These are phyloP conservation scores for Pyrrhoderma noxium DNA, from an alignment of 1,284 basidiomycete species.

Conservation along the genomic window DNA sequence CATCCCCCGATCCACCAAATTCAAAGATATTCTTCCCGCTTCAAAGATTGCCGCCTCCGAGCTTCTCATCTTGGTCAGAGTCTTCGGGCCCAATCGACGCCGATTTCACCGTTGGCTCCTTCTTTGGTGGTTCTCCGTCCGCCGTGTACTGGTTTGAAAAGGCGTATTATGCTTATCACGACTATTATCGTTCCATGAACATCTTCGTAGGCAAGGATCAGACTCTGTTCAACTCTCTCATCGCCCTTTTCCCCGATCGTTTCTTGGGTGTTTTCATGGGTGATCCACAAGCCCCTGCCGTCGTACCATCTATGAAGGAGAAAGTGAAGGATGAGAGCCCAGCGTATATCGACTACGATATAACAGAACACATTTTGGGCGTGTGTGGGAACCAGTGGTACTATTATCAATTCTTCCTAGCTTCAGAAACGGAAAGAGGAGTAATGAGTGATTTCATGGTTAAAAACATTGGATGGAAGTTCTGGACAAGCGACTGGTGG, in stretches of 20 bases:
- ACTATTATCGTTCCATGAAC: constrained; percentile 36
- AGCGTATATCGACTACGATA: too few relatives aligned
- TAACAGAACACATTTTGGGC: constrained; percentile 26
- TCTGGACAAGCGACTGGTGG: constrained; percentile 15
- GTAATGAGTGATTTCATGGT: constrained; percentile 27
- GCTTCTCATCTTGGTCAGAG: constrained; percentile 34
- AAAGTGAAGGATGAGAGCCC: constrained; percentile 11
- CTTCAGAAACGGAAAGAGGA: constrained; percentile 26
- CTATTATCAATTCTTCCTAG: constrained; percentile 45
- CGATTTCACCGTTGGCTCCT: constrained; percentile 46
- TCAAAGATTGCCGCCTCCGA: constrained; percentile 26
- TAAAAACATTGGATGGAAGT: constrained; percentile 6
- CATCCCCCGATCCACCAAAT: constrained; percentile 23
- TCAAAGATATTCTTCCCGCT: constrained; percentile 42
- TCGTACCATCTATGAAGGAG: neutral
- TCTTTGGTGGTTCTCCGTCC: constrained; percentile 42
- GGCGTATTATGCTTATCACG: constrained; percentile 42
- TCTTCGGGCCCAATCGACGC: constrained; percentile 40
- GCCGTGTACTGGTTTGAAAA: constrained; percentile 37
- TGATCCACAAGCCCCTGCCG: constrained; percentile 20
- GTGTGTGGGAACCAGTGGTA: constrained; percentile 38
- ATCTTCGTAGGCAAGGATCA: constrained; percentile 51
- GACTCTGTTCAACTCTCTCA: constrained; percentile 41
- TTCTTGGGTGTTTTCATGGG: constrained; percentile 33
- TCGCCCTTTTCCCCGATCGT: constrained; percentile 39